phyloP scores from a whole-genome alignment of 768 basidiomycete genomes.

The Trametes gibbosa region DNA sequence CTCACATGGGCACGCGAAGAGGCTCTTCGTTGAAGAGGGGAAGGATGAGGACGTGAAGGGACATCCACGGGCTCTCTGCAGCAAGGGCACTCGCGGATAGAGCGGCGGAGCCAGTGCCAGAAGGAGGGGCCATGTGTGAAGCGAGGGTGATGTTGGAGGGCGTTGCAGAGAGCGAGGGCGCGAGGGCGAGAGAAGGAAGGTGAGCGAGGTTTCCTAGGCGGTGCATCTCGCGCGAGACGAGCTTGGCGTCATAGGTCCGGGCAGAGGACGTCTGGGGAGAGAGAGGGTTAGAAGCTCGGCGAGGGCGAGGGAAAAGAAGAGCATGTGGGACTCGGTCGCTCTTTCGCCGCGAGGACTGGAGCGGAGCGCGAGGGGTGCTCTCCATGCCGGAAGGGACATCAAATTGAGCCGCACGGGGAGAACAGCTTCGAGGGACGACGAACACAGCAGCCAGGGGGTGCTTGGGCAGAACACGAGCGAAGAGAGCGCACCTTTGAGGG shows the following conservation, averaged over 20 bases:
- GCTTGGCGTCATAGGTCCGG: slow-evolving; percentile 76
- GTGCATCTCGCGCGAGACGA: slow-evolving; percentile 84
- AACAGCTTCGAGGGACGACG: not conserved
- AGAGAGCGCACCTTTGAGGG: slow-evolving; percentile 30
- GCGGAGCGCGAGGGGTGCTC: not conserved
- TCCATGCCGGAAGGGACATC: too few relatives aligned
- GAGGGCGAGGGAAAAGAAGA: slow-evolving; percentile 5
- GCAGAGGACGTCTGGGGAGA: slow-evolving; percentile 16
- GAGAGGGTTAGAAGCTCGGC: not conserved
- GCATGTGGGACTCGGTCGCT: not conserved
- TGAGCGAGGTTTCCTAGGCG: slow-evolving; percentile 65
- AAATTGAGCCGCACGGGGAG: too few relatives aligned
- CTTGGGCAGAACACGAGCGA: not conserved
- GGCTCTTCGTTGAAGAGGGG: slow-evolving; percentile 92
- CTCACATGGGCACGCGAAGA: slow-evolving; percentile 78
- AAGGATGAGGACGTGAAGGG: slow-evolving; percentile 82
- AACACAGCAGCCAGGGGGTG: not conserved
- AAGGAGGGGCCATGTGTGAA: slow-evolving; percentile 12
- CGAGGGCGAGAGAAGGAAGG: slow-evolving; percentile 50
- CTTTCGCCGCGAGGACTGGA: not conserved
- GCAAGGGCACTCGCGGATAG: slow-evolving; percentile 27
- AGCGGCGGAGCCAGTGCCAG: not conserved
- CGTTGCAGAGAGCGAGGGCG: slow-evolving; percentile 51
- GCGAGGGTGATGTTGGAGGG: slow-evolving; percentile 43
- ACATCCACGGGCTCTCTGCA: slow-evolving; percentile 74